Conservation (phyloP, 2,329 filamentous ascomycete species). For the Penicillium sp. region DNA sequence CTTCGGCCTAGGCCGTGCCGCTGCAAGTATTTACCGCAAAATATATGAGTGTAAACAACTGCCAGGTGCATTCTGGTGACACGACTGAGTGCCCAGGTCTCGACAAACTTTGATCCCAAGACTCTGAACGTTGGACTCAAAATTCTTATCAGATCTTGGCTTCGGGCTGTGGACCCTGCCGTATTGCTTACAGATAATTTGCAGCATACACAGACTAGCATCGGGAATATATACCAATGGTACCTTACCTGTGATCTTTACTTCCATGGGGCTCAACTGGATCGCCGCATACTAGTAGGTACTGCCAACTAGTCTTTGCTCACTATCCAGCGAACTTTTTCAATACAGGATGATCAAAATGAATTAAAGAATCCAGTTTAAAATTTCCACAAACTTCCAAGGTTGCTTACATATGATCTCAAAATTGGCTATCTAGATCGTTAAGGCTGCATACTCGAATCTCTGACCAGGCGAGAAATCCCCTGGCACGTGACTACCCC, state of each 20-base stretch:
- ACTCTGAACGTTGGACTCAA: background rate
- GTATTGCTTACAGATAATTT: background rate
- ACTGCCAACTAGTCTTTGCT: too few relatives aligned
- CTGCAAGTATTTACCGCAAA: background rate
- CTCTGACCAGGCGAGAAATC: background rate
- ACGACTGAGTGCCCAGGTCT: background rate
- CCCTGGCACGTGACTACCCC: conserved; percentile 18
- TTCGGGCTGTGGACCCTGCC: background rate
- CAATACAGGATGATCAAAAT: too few relatives aligned
- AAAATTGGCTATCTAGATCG: too few relatives aligned
- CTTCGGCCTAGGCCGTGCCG: background rate
- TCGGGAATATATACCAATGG: too few relatives aligned
- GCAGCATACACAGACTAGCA: background rate
- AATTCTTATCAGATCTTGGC: conserved; percentile 1
- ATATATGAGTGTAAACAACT: background rate
- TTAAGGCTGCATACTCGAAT: too few relatives aligned
- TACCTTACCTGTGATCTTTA: background rate
- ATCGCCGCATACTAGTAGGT: background rate
- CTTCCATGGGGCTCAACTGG: background rate
- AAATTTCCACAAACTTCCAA: too few relatives aligned
- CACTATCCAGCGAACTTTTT: too few relatives aligned
- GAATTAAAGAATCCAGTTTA: too few relatives aligned
- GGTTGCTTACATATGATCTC: too few relatives aligned
- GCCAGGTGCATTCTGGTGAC: background rate
- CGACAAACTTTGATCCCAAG: background rate